phyloP scores from a whole-genome alignment of 345 rosid species.

The Fremontodendron californicum region DNA sequence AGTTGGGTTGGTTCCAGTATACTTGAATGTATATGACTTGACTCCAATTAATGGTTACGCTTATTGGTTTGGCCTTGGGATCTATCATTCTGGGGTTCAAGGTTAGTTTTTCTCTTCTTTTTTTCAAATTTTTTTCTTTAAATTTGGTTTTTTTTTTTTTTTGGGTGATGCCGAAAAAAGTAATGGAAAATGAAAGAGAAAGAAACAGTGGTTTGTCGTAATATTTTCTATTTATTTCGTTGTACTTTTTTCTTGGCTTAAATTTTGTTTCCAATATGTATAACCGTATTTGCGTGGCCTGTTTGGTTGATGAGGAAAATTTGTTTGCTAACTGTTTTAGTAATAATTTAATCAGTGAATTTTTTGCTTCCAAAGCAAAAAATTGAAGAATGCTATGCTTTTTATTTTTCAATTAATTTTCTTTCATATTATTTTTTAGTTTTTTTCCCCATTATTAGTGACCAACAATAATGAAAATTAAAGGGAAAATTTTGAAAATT shows the following conservation, averaged over 20 bases:
- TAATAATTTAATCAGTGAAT: not conserved
- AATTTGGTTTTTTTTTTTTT: slow-evolving; percentile 3
- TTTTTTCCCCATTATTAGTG: not conserved
- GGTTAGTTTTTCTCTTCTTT: slow-evolving; percentile 32
- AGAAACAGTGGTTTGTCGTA: not conserved
- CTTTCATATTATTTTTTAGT: too few relatives aligned
- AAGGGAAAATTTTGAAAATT: not conserved
- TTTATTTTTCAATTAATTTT: not conserved
- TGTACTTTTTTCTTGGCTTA: not conserved
- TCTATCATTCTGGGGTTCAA: slow-evolving; percentile 98
- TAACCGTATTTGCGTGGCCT: not conserved
- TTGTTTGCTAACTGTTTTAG: not conserved
- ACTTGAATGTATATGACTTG: slow-evolving; percentile 89
- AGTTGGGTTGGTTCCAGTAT: slow-evolving; percentile 70
- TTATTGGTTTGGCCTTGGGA: slow-evolving; percentile 93
- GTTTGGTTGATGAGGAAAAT: not conserved
- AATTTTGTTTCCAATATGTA: not conserved
- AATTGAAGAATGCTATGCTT: not conserved
- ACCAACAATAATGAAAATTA: not conserved
- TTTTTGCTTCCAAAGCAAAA: not conserved
- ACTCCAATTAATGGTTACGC: slow-evolving; percentile 93
- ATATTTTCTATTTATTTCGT: not conserved
- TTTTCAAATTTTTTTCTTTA: not conserved
- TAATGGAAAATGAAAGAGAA: not conserved
- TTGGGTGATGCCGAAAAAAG: slow-evolving; percentile 10